Conservation (phyloP, 2,329 filamentous ascomycete genomes). For the Lachnellula subtilissima region DNA sequence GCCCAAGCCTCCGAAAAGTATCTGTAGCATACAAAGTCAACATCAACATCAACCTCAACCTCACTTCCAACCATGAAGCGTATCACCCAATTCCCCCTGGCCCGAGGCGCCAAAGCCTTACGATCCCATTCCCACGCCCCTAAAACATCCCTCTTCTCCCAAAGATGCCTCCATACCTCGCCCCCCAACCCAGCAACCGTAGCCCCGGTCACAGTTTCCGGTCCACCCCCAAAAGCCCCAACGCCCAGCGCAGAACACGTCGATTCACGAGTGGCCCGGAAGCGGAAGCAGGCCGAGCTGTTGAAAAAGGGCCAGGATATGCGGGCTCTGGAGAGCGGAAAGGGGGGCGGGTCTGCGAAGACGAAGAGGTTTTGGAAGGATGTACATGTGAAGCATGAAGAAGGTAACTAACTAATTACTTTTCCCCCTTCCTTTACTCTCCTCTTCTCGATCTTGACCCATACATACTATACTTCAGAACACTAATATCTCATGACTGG, state of each 20-base stretch:
- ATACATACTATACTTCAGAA: background rate
- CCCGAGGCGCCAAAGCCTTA: constrained; percentile 8
- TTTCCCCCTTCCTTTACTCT: background rate
- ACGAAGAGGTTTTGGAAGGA: constrained; percentile 86
- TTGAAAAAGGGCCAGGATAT: constrained; percentile 48
- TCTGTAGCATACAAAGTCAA: background rate
- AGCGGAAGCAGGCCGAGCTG: constrained; percentile 50
- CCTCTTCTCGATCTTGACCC: background rate
- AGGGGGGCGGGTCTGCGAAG: constrained; percentile 37
- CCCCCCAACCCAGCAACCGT: constrained; percentile 25
- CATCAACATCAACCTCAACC: constrained; percentile 4
- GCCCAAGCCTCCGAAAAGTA: background rate
- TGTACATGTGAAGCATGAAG: constrained; percentile 63
- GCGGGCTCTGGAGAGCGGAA: constrained; percentile 35
- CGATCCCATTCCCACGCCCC: constrained; percentile 3
- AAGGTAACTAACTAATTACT: constrained; percentile 46
- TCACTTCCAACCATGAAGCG: constrained; percentile 25
- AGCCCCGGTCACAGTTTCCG: constrained; percentile 48
- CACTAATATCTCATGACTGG: background rate
- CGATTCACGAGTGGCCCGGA: constrained; percentile 43
- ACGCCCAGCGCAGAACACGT: constrained; percentile 37
- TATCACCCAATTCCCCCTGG: constrained; percentile 21
- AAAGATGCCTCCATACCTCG: constrained; percentile 25
- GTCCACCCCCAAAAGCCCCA: constrained; percentile 55
- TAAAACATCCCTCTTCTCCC: constrained; percentile 5